Base-by-base conservation (phyloP, 1,284 basidiomycete species). In the Boletus sp. region DNA sequence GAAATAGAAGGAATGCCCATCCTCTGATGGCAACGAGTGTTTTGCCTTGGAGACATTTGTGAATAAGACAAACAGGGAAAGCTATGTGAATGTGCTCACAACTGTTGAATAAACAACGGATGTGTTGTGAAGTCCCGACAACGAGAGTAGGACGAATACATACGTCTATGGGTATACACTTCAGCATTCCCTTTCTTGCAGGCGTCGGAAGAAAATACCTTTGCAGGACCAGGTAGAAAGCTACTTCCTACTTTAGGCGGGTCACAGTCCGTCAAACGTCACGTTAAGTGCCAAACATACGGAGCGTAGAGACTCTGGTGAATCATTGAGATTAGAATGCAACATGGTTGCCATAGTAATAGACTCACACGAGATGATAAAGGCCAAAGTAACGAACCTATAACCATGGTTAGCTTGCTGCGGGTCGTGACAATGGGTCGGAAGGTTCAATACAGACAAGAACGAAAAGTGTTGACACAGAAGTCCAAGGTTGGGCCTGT, bases 381-480 rank as follows among this genome's bases (percentile, higher is more conserved):
- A 51, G 19, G 8, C 50, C 50, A 8, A 4, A 5, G 20, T 48
- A 48, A 27, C 47, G 44, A 34, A 34, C 29, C 47, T 48, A 25
- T 27, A 20, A 19, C 7, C 20, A 30, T 32, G 2, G 6, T 39
- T 3, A 50, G 32, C 7, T 13, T 17, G 3, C 10, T 23, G 37
- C 3, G 22, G 20, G 25, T 41, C n/a, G 2, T 7, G 4, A 20
- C 5, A 17, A 4, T 16, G 4, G 1, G 1, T 12, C 14, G 2
- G 13, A 8, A 37, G n/a, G 34, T 22, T 1, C n/a, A 4, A 20
- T 29, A 23, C 23, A 1, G 12, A 51, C 50, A 14, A 43, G 19
- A 7, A 44, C 9, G 14, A 51, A 51, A 3, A 51, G 4, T 0
- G 34, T 41, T 2, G 50, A 44, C n/a, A 51, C 25, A 42, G 12